Base-by-base conservation (phyloP, 2,329 filamentous ascomycete species). In the Fusarium chuoi region DNA sequence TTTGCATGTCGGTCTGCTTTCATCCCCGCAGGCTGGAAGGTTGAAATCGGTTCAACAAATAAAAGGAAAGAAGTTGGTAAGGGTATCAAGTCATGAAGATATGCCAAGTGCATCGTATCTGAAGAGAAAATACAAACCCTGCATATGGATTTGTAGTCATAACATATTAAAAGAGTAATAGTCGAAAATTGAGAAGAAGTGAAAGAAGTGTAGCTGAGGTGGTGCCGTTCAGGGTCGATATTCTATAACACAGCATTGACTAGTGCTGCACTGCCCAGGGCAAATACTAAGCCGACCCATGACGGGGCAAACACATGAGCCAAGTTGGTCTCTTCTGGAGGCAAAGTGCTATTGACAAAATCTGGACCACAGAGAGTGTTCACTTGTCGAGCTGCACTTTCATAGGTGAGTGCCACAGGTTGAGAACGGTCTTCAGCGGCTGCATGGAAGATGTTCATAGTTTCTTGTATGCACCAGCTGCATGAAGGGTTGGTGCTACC, bases 391-490 rank as follows among this genome's bases (percentile, higher is more conserved):
- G 96, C 95, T 1, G 95, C 94, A 15, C 84, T 78, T 11, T 87
- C 83, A 80, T 98, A 98, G 0, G 91, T 93, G 22, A 85, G 81
- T 33, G 89, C 88, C 52, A 98, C 87, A 13, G 90, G 88, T 75
- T 93, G 90, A 7, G 85, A 88, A 41, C 89, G 85, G 76, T 95
- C 90, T 20, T 88, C 86, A 0, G 93, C 90, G 36, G 92, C 92
- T 2, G 88, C 83, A 60, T 93, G 90, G 82, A 93, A 98, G 24
- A 97, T 89, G 33, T 87, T 87, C 94, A 98, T 97, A 9, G 93
- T 96, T 69, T 93, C 86, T 78, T 91, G 87, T 48, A 96, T 86
- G 81, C 96, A 98, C 45, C 84, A 84, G 76, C 89, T 91, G 84
- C 96, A 99, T 2, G 88, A 90, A 2, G 95, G 94, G n/a, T 87